These are phyloP conservation scores for Colletotrichum sublineola DNA, from an alignment of 2,329 filamentous ascomycete species.

Conservation along the genomic window DNA sequence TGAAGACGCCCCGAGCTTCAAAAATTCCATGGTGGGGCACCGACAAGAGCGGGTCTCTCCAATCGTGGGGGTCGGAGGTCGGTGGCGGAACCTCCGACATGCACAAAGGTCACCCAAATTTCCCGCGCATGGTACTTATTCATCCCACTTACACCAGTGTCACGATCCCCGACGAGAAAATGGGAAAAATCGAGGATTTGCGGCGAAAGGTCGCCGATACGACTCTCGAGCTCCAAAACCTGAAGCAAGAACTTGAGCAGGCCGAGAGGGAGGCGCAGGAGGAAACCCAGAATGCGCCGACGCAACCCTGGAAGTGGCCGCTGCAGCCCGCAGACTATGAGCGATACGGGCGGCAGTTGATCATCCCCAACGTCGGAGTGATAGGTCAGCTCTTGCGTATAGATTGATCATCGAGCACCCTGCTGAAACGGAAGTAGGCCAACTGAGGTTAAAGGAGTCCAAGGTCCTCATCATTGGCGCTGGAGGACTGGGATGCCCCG, in stretches of 20 bases:
- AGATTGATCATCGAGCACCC: not conserved
- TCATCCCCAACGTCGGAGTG: constrained; percentile 85
- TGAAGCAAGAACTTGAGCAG: constrained; percentile 60
- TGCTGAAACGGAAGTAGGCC: constrained; percentile 65
- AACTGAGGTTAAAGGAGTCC: constrained; percentile 78
- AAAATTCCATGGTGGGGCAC: constrained; percentile 36
- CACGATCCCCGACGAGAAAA: constrained; percentile 42
- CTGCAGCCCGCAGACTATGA: constrained; percentile 81
- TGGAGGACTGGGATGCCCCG: constrained; percentile 91
- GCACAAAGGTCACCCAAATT: constrained; percentile 2
- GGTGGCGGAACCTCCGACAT: constrained; percentile 29
- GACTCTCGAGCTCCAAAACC: constrained; percentile 61
- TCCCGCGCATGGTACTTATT: not conserved
- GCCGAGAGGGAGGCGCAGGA: constrained; percentile 51
- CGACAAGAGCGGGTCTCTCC: not conserved
- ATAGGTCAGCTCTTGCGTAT: constrained; percentile 64
- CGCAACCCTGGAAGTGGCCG: constrained; percentile 71
- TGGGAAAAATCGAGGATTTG: constrained; percentile 59
- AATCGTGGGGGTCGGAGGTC: constrained; percentile 33
- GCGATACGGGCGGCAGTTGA: constrained; percentile 91
- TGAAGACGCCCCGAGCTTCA: constrained; percentile 24
- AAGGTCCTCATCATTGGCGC: constrained; percentile 86
- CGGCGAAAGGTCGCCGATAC: constrained; percentile 60
- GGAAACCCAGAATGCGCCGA: constrained; percentile 27
- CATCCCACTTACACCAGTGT: constrained; percentile 12